Evolutionary conservation across 805 yeast species (phyloP).

Genomic region (Kuraishia molischiana): DNA sequence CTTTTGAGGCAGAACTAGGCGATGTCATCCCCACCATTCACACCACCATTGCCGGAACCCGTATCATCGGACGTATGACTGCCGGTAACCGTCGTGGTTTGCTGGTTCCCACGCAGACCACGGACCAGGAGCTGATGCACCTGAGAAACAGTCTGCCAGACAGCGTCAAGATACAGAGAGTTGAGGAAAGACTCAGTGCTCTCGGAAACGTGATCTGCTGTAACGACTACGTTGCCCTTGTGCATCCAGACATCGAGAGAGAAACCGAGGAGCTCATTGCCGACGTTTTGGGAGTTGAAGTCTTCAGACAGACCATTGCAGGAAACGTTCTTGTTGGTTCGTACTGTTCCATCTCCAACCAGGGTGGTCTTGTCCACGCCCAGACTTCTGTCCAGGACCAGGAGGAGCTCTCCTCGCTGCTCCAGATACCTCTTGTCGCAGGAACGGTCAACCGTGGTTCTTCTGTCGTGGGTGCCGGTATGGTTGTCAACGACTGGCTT

Average conservation of each 20-base stretch:
- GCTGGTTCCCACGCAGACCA: constrained; percentile 93
- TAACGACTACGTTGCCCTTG: constrained; percentile 97
- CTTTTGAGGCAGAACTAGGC: constrained; percentile 95
- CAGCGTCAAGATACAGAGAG: constrained; percentile 89
- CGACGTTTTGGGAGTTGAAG: constrained; percentile 97
- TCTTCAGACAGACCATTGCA: constrained; percentile 97
- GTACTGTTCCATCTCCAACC: constrained; percentile 89
- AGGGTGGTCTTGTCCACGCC: constrained; percentile 98
- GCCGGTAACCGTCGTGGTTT: constrained; percentile 98
- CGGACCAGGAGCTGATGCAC: constrained; percentile 97
- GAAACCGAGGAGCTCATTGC: constrained; percentile 98
- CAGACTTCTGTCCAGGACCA: constrained; percentile 96
- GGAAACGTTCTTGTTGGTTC: constrained; percentile 97
- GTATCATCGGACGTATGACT: constrained; percentile 96
- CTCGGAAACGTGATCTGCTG: constrained; percentile 97
- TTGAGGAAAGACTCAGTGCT: constrained; percentile 95
- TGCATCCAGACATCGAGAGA: constrained; percentile 98
- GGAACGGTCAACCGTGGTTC: constrained; percentile 99
- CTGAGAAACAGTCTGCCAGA: constrained; percentile 95
- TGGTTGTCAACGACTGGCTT: constrained; percentile 97
- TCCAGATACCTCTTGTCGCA: constrained; percentile 96
- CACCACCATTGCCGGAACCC: constrained; percentile 96
- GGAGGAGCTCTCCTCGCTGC: constrained; percentile 89
- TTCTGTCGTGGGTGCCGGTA: constrained; percentile 95
- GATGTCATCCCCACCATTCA: constrained; percentile 95